phyloP scores from a whole-genome alignment of 2,329 filamentous ascomycete species.

The Chaetomium olivaceum region DNA sequence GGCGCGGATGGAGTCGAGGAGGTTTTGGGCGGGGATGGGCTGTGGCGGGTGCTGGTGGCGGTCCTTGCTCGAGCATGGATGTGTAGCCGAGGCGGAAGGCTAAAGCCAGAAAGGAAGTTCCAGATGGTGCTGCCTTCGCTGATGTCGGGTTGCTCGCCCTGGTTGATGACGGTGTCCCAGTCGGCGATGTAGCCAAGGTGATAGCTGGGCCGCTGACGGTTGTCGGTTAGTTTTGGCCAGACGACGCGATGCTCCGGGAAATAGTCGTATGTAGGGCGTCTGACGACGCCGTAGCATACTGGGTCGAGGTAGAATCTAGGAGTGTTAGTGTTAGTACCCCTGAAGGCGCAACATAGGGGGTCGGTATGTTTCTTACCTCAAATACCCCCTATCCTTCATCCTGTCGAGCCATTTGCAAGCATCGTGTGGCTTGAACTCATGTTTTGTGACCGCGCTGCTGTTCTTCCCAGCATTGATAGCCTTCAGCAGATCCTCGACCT shows the following conservation, averaged over 20 bases:
- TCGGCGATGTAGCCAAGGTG: slow-evolving; percentile 7
- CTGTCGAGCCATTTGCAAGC: slow-evolving; percentile 37
- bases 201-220: slow-evolving; percentile 11
- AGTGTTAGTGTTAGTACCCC: not conserved
- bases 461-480: slow-evolving; percentile 35
- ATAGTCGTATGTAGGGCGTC: slow-evolving; percentile 33
- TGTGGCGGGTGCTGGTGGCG: not conserved
- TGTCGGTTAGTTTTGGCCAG: slow-evolving; percentile 22
- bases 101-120: slow-evolving; percentile 34
- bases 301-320: slow-evolving; percentile 29
- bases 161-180: slow-evolving; percentile 26
- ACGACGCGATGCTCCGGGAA: slow-evolving; percentile 39
- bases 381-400: slow-evolving; percentile 33
- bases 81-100: slow-evolving; percentile 36
- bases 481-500: slow-evolving; percentile 35
- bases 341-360: not conserved
- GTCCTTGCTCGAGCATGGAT: slow-evolving; percentile 26
- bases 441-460: slow-evolving; percentile 28
- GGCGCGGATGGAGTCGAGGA: slow-evolving; percentile 31
- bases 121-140: slow-evolving; percentile 21
- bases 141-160: not conserved
- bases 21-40: not conserved
- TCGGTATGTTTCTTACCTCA: slow-evolving; percentile 25
- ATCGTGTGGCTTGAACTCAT: slow-evolving; percentile 36
- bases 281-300: slow-evolving; percentile 33